Percentiles rank a stretch among this genome's conserved stretches.
These are phyloP conservation scores for Trichosporon faecale DNA, from an alignment of 1,284 basidiomycete genomes.

Conservation along the genomic window DNA sequence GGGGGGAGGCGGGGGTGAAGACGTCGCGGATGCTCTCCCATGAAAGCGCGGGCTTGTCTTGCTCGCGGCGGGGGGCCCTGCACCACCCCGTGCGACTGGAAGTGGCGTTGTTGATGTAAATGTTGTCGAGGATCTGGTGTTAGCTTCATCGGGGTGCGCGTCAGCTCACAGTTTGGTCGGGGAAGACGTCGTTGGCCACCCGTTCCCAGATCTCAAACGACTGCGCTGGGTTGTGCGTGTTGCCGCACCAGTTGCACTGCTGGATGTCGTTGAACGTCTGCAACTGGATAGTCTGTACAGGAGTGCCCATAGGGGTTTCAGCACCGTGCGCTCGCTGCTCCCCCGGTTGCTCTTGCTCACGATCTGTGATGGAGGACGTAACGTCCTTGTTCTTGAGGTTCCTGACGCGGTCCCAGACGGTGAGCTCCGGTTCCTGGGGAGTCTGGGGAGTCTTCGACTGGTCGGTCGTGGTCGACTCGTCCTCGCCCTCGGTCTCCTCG, in stretches of 20 bases:
- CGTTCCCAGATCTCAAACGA: not conserved
- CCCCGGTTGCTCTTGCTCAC: not conserved
- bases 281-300: not conserved
- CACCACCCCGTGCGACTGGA: not conserved
- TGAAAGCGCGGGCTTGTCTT: not conserved
- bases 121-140: not conserved
- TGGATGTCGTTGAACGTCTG: not conserved
- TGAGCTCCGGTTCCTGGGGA: not conserved
- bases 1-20: not conserved
- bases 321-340: not conserved
- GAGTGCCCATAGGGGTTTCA: not conserved
- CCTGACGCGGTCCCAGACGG: not conserved
- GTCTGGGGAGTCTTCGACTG: not conserved
- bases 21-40: not conserved
- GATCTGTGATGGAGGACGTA: not conserved
- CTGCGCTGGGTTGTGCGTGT: not conserved
- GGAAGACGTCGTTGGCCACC: not conserved
- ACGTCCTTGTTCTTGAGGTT: constrained; percentile 1
- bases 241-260: not conserved
- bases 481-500: constrained; percentile 4
- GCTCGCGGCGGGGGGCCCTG: not conserved
- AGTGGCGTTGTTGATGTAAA: not conserved
- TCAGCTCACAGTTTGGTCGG: not conserved
- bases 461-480: not conserved
- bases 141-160: not conserved